Evolutionary conservation across 129 eudicot species (phyloP).

Genomic region (Apium graveolens): DNA sequence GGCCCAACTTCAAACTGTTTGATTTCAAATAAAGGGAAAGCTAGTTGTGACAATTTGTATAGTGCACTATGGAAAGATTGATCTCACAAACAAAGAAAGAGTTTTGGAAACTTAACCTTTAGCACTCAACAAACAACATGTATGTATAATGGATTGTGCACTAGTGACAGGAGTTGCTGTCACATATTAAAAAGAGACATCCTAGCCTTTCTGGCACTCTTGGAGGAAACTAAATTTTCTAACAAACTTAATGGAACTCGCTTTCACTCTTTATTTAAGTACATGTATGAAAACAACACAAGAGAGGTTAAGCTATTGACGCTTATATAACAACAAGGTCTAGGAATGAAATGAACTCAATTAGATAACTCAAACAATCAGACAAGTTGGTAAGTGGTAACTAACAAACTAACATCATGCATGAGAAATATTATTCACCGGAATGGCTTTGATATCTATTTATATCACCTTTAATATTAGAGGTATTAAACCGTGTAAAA

Average conservation of each 20-base stretch:
- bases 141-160: neutral
- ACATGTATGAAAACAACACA: too few relatives aligned
- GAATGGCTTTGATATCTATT: neutral
- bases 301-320: too few relatives aligned
- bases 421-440: neutral
- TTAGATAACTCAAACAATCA: too few relatives aligned
- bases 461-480: too few relatives aligned
- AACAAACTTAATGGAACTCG: neutral
- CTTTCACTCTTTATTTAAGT: neutral
- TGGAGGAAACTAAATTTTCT: neutral
- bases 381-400: too few relatives aligned
- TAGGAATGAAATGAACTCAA: neutral
- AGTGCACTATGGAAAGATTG: neutral
- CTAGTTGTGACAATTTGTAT: neutral
- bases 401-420: too few relatives aligned
- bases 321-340: too few relatives aligned
- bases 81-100: neutral
- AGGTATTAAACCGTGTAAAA: neutral
- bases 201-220: neutral
- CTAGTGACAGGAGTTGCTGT: neutral
- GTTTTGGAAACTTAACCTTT: neutral
- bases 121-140: neutral
- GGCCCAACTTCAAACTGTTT: slow-evolving; percentile 13
- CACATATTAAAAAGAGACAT: neutral
- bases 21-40: neutral